Conservation (phyloP, 2,329 filamentous ascomycete genomes). For the Cercospora berteroae region DNA sequence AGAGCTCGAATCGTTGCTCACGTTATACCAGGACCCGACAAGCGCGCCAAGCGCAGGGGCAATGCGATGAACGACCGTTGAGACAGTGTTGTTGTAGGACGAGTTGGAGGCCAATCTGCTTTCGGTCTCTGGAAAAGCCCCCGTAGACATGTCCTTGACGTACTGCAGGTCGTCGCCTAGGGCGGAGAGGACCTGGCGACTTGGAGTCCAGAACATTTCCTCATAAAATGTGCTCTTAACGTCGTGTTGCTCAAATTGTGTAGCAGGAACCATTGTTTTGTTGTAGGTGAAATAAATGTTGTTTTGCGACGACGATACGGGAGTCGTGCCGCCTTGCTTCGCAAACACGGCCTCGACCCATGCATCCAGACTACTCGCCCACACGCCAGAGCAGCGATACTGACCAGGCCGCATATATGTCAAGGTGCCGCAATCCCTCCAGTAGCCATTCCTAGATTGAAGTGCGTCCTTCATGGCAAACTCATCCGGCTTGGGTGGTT, state of each 20-base stretch:
- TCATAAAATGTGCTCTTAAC: background rate
- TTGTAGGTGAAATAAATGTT: slow-evolving; percentile 15
- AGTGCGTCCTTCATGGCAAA: background rate
- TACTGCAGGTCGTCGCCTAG: slow-evolving; percentile 11
- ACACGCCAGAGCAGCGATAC: background rate
- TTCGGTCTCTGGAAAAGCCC: background rate
- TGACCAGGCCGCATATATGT: background rate
- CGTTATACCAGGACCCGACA: slow-evolving; percentile 5
- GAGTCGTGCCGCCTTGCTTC: background rate
- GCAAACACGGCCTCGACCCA: slow-evolving; percentile 13
- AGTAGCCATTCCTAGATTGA: background rate
- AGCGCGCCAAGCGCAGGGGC: slow-evolving; percentile 22
- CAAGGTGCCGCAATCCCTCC: background rate
- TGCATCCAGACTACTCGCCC: slow-evolving; percentile 10
- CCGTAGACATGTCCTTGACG: background rate
- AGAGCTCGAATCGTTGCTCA: too few species aligned
- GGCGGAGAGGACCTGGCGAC: slow-evolving; percentile 24
- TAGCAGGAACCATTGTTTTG: background rate
- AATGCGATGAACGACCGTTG: slow-evolving; percentile 18
- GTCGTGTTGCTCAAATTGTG: too few species aligned
- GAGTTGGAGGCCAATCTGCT: background rate
- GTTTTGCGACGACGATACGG: slow-evolving; percentile 4
- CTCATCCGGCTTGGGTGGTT: background rate
- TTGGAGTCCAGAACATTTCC: slow-evolving; percentile 24
- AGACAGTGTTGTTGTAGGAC: slow-evolving; percentile 17